Percentiles rank a stretch among this genome's conserved stretches.
phyloP scores from a whole-genome alignment of 2,329 filamentous ascomycete genomes.

The Ophiostoma pallidulum region DNA sequence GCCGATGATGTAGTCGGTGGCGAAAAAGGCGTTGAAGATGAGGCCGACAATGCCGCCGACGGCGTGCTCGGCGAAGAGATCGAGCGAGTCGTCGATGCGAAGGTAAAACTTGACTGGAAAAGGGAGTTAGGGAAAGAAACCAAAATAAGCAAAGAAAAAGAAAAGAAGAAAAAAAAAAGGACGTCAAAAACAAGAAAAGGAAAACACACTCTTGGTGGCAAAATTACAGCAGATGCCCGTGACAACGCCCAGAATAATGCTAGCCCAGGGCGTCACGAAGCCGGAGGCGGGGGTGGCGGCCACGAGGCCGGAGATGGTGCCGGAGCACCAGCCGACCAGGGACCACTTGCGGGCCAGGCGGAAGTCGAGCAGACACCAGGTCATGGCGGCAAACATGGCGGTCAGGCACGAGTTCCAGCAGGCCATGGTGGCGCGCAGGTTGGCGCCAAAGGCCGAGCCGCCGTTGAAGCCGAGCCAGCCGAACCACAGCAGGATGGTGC shows the following conservation, averaged over 20 bases:
- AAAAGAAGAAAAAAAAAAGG: not conserved
- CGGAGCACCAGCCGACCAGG: constrained; percentile 65
- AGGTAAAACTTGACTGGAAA: constrained; percentile 45
- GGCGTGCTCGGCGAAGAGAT: constrained; percentile 63
- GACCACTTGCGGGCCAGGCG: constrained; percentile 90
- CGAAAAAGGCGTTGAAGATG: constrained; percentile 66
- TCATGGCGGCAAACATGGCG: constrained; percentile 82
- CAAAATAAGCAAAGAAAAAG: constrained; percentile 1
- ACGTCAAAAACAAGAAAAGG: not conserved
- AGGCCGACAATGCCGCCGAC: constrained; percentile 60
- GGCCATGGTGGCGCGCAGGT: constrained; percentile 87
- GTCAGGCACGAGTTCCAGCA: constrained; percentile 97
- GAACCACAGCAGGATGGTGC: constrained; percentile 94
- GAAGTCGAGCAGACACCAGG: constrained; percentile 94
- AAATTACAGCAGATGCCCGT: constrained; percentile 61
- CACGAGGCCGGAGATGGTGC: constrained; percentile 61
- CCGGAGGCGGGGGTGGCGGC: constrained; percentile 61
- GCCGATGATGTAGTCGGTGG: constrained; percentile 59
- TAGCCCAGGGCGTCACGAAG: constrained; percentile 58
- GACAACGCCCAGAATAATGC: constrained; percentile 55
- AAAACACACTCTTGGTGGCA: constrained; percentile 43
- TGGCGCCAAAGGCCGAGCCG: constrained; percentile 86
- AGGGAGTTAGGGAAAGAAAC: not conserved
- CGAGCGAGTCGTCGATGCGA: constrained; percentile 60
- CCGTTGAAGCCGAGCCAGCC: constrained; percentile 99